Evolutionary conservation across 495 filamentous ascomycete genomes (phyloP), one percentile per base, ranked within the genome.

Genomic region (Polyplosphaeria fusca): DNA sequence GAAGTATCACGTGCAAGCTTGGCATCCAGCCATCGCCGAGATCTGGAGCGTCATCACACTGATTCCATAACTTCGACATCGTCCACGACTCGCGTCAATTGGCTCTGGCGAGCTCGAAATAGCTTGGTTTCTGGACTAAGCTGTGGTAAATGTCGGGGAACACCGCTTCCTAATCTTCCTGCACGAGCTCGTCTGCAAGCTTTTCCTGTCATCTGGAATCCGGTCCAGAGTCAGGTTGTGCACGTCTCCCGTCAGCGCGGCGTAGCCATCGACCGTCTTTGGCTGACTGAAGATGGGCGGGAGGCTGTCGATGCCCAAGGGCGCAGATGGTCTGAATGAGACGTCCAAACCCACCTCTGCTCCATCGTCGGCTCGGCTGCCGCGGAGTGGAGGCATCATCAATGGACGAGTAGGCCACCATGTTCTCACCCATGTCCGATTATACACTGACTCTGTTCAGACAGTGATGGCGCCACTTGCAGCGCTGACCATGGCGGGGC

Each of bases 401-500:
- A 66, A 66, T 54, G 64, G 64, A 20, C 54, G 64, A 14, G 64
- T 64, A 45, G 42, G n/a, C n/a, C n/a, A n/a, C n/a, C n/a, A n/a
- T n/a, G n/a, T n/a, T n/a, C n/a, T 52, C 47, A 60, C 63, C 38
- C 63, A 66, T 54, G 64, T 59, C 14, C 54, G 64, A 14, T 59
- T 64, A 45, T 41, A 12, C 47, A 35, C 47, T 47, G 19, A 23
- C 46, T n/a, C 5, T 49, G 25, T 23, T 22, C 38, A 68, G 66
- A 73, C 67, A 1, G 44, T 71, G 37, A 60, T 66, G 25, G 68
- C 70, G 38, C 74, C 74, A 5, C 50, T 72, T 1, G 75, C 73
- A 11, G 74, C 75, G 2, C 54, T 74, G n/a, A 76, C 71, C 3
- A 76, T 77, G 75, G 75, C 75, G n/a, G 27, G 66, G 24, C 50